Base-by-base conservation (phyloP, 805 yeast species). In the Wickerhamomyces ciferrii region DNA sequence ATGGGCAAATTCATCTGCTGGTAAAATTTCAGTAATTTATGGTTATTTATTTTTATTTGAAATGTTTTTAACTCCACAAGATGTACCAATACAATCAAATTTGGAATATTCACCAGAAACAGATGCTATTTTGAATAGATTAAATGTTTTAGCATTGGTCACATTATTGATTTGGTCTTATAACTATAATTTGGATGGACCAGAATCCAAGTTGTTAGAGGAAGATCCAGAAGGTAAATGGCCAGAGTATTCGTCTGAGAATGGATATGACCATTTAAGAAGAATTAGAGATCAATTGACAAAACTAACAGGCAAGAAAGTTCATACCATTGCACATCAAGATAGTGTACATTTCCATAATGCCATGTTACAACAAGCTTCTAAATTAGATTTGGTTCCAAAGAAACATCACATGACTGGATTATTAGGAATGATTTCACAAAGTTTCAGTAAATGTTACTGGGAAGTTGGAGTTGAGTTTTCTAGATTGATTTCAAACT, bases 1-100 rank as follows among this genome's bases (percentile, higher is more conserved):
- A 43, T 79, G 87, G 81, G 69, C 82, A 1, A 55, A 59, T 6
- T 67, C 75, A 10, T 48, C 61, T 14, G 72, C 68, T 50, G 86
- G 83, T 9, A 71, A 74, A 48, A 63, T 78, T 11, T 69, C 81
- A 23, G 76, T 78, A 9, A 68, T 83, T 36, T 86, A 84, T 58
- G 82, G 86, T 19, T 79, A 79, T 50, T 66, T 80, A 52, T 70
- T 81, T 46, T 55, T 84, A 24, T 78, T 77, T 65, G 88, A 84
- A 56, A 77, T 79, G 76, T 75, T 79, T 50, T 58, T 83, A 40
- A 68, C 72, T 11, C 82, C 79, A n/a, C 74, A 71, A 52, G 80
- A 75, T 51, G 60, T 69, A 14, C 50, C 53, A 21, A 67, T 63
- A 38, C 76, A 74, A 37, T 66, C 66, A 39, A 68, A 68, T 35